Percentiles rank a stretch among this genome's conserved stretches.
Conservation (phyloP, 2,329 filamentous ascomycete genomes). For the Parasarocladium wereldwijsianum region DNA sequence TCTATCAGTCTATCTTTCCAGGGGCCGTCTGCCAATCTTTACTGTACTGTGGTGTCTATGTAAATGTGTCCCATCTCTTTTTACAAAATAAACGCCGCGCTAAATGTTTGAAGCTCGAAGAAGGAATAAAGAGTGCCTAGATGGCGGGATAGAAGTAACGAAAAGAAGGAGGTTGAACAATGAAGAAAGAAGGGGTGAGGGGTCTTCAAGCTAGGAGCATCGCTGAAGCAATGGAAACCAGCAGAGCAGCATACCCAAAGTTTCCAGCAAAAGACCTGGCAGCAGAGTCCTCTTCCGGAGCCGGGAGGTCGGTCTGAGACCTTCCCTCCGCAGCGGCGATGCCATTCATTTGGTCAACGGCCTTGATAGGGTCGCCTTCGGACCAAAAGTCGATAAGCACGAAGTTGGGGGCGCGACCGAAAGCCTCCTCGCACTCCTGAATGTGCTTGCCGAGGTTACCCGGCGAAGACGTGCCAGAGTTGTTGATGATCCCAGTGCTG, state of each 20-base stretch:
- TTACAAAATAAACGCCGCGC: slow-evolving; percentile 1
- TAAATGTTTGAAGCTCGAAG: slow-evolving; percentile 1
- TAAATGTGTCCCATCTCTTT: not conserved
- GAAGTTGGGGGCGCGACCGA: slow-evolving; percentile 50
- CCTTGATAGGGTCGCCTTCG: slow-evolving; percentile 52
- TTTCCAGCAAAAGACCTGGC: slow-evolving; percentile 6
- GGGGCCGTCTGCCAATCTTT: too few relatives aligned
- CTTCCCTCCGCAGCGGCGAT: slow-evolving; percentile 25
- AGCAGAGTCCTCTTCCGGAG: not conserved
- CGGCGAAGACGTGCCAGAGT: slow-evolving; percentile 31
- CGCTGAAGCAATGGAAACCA: slow-evolving; percentile 4
- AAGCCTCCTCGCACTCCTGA: slow-evolving; percentile 37
- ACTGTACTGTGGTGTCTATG: too few relatives aligned
- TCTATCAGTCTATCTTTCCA: too few relatives aligned
- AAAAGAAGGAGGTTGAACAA: too few relatives aligned
- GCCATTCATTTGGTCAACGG: slow-evolving; percentile 54
- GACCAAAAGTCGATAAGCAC: slow-evolving; percentile 72
- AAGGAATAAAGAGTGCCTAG: too few relatives aligned
- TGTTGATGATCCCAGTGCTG: slow-evolving; percentile 51
- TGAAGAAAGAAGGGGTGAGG: too few relatives aligned
- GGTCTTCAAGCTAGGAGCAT: slow-evolving; percentile 4
- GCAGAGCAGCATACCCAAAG: slow-evolving; percentile 22
- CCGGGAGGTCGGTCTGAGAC: slow-evolving; percentile 1
- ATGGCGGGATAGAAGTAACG: too few relatives aligned
- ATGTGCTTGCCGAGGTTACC: slow-evolving; percentile 43